Base-by-base conservation (phyloP, 805 yeast genomes). In the Starmerella etchellsii region DNA sequence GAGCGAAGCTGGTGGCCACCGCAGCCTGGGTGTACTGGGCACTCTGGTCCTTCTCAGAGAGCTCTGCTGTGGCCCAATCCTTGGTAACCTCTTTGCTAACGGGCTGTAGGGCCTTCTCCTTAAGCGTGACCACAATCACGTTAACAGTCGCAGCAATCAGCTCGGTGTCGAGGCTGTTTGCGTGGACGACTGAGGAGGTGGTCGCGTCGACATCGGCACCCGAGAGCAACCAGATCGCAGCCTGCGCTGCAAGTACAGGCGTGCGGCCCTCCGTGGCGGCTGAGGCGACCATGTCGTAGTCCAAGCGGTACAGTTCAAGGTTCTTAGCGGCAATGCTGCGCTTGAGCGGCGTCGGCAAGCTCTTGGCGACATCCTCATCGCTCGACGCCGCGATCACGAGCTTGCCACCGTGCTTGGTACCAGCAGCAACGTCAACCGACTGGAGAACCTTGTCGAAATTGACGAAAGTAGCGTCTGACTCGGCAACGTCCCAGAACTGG, bases 121-220 rank as follows among this genome's bases (percentile, higher is more conserved):
- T 50, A 3, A 52, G 24, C 4, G 49, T 42, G 21, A 42, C 38
- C 23, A 51, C 46, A n/a, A 66, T 57, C 50, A 63, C 64, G 52
- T 67, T 63, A 2, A 49, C 65, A 40, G 56, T 71, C 4, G 76
- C 73, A 37, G 74, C 76, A 41, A 82, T 71, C 49, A 84, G 69
- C 63, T 85, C 95, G 45, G 83, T 81, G 48, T 78, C 84, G 38
- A 79, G 71, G 37, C 94, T 91, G 46, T 80, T 79, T 14, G 91
- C 77, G 57, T 78, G 82, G 61, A 79, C 74, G 52, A 84, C 73
- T 58, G 78, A 78, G 60, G 82, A 76, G 44, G 81, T 84, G 49
- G 80, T 68, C 27, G 76, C 76, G 36, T 76, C 78, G 34, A 75
- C 66, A 30, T 69, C 69, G 14, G 84, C 81, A 47, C 69, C 73